Percentiles rank a stretch among this genome's conserved stretches.
phyloP scores from a whole-genome alignment of 2,329 filamentous ascomycete genomes.

The Didymella pomorum region DNA sequence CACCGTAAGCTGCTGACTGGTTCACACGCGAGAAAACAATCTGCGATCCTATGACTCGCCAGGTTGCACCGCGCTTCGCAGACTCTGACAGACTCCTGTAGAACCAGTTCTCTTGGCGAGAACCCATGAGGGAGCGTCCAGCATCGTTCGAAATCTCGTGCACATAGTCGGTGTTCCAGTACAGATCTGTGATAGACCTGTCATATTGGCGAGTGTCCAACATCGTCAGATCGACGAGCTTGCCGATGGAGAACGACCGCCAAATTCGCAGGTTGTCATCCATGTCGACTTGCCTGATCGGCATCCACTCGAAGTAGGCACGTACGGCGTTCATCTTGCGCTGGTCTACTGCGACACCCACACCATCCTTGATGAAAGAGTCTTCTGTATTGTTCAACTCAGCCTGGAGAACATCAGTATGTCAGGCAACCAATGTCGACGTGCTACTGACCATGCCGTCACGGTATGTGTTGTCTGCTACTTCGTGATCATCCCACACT shows the following conservation, averaged over 20 bases:
- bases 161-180: slow-evolving; percentile 69
- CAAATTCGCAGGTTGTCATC: slow-evolving; percentile 55
- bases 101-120: slow-evolving; percentile 74
- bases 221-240: slow-evolving; percentile 54
- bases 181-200: slow-evolving; percentile 54
- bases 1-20: slow-evolving; percentile 55
- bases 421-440: too few relatives aligned
- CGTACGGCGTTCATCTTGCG: slow-evolving; percentile 58
- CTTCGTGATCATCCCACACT: slow-evolving; percentile 57
- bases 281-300: slow-evolving; percentile 55
- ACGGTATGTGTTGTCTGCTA: slow-evolving; percentile 54
- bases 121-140: slow-evolving; percentile 73
- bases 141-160: slow-evolving; percentile 71
- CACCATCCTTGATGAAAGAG: slow-evolving; percentile 51
- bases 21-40: slow-evolving; percentile 70
- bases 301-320: slow-evolving; percentile 58
- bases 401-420: slow-evolving; percentile 36
- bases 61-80: slow-evolving; percentile 70
- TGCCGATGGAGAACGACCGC: slow-evolving; percentile 54
- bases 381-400: slow-evolving; percentile 55
- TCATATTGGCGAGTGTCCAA: slow-evolving; percentile 56
- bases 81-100: slow-evolving; percentile 62
- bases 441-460: slow-evolving; percentile 44
- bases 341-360: slow-evolving; percentile 52
- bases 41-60: slow-evolving; percentile 76